Evolutionary conservation across 2,329 filamentous ascomycete species (phyloP), one percentile per base, ranked within the genome.

Genomic region (Septoria linicola): DNA sequence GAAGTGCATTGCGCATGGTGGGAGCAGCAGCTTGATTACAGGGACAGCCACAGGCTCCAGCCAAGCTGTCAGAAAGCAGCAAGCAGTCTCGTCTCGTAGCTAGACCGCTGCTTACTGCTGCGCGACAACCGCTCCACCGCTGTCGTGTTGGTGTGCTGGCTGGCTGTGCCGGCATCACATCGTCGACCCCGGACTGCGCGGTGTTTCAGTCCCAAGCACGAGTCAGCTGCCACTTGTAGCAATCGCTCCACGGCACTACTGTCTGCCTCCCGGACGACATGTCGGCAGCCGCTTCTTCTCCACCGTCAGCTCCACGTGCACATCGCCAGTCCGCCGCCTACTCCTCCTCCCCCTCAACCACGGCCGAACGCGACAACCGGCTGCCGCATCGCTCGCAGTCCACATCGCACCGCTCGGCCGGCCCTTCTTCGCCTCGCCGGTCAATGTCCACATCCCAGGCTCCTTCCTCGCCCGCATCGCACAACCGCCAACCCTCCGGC

Each of bases 231-330:
- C n/a, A n/a, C n/a, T n/a, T n/a, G n/a, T n/a, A n/a, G n/a, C n/a
- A n/a, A n/a, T n/a, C n/a, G n/a, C n/a, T n/a, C 34, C 34, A 17
- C 34, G 34, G 27, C 37, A 17, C 8, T 20, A 21, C 17, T 13
- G 36, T 19, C 13, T 20, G 8, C 34, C 34, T 36, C 8, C 34
- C 30, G 19, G 34, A 11, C 5, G 20, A 6, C 39, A 69, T 69
- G 66, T 69, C 75, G 50, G 70, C 76, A 56, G 72, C 76, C 52
- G 71, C 73, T 54, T 70, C 73, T 53, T 66, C 73, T 53, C 70
- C 36, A 23, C 20, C 75, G 20, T 66, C 73, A 49, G 66, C 79
- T 54, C 70, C 72, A 55, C 76, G 76, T 64, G 78, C 72, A 45
- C 70, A 73, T 52, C 16, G 21, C 64, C 67, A 20, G 68, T 65